A percentile compares a stretch with the other conserved stretches of the same genome.
These are phyloP conservation scores for Claviceps lovelessii DNA, from an alignment of 2,329 filamentous ascomycete genomes.

Conservation along the genomic window DNA sequence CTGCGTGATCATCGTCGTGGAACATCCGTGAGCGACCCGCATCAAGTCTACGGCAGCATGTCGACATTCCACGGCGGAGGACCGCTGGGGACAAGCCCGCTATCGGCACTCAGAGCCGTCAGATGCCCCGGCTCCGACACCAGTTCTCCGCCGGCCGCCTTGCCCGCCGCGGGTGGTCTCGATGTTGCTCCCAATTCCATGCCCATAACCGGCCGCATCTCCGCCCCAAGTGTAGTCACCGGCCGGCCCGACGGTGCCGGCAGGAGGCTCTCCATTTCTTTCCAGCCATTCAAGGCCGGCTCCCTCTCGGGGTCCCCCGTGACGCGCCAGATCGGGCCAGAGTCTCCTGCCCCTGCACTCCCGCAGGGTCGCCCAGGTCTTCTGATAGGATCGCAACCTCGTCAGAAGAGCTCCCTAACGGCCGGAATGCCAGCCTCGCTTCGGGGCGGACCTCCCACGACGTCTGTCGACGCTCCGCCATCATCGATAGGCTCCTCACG, in stretches of 20 bases:
- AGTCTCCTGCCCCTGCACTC: constrained; percentile 40
- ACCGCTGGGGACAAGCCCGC: constrained; percentile 65
- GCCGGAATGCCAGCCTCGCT: constrained; percentile 63
- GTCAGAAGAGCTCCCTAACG: constrained; percentile 59
- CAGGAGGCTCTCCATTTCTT: constrained; percentile 71
- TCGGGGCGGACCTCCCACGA: constrained; percentile 47
- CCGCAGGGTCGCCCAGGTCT: constrained; percentile 34
- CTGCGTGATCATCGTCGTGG: constrained; percentile 48
- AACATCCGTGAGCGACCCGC: constrained; percentile 40
- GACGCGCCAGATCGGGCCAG: constrained; percentile 33
- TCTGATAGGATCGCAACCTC: constrained; percentile 31
- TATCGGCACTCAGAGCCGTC: constrained; percentile 65
- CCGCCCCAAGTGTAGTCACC: constrained; percentile 18
- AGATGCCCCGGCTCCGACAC: constrained; percentile 46
- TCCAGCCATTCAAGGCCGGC: constrained; percentile 92
- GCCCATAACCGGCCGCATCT: constrained; percentile 29
- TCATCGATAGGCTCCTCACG: constrained; percentile 57
- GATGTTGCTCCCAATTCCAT: constrained; percentile 35
- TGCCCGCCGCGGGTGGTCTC: constrained; percentile 30
- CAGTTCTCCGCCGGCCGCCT: constrained; percentile 42
- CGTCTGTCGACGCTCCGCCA: constrained; percentile 49
- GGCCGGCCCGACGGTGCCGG: constrained; percentile 39
- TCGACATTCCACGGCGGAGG: constrained; percentile 80
- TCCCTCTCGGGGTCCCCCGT: constrained; percentile 79
- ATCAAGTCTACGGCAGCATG: constrained; percentile 76